A percentile compares a stretch with the other conserved stretches of the same genome.
Conservation (phyloP, 495 filamentous ascomycete genomes). For the Aspergillus funiculosus region DNA sequence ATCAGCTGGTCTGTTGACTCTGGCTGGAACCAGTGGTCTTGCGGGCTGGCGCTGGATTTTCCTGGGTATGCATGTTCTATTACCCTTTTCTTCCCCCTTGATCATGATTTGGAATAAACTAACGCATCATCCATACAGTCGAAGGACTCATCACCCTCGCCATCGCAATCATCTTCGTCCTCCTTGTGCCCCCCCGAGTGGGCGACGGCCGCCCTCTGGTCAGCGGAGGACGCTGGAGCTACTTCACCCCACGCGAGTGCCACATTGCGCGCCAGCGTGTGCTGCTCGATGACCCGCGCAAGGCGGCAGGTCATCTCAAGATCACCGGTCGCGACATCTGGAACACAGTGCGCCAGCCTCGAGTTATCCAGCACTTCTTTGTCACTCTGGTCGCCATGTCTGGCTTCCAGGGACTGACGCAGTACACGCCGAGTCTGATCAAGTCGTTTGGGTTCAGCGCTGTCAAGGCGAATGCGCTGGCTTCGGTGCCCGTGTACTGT, state of each 20-base stretch:
- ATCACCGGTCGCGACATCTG: slow-evolving; percentile 40
- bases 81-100: background rate
- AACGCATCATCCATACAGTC: slow-evolving; percentile 23
- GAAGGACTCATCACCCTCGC: slow-evolving; percentile 49
- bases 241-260: slow-evolving; percentile 40
- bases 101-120: background rate
- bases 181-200: slow-evolving; percentile 40
- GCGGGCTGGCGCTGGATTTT: slow-evolving; percentile 62
- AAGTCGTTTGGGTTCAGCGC: slow-evolving; percentile 41
- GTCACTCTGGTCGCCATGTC: slow-evolving; percentile 45
- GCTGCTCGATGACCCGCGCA: slow-evolving; percentile 40
- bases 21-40: slow-evolving; percentile 44
- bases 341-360: slow-evolving; percentile 34
- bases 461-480: slow-evolving; percentile 45
- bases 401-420: slow-evolving; percentile 38
- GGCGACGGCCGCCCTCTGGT: slow-evolving; percentile 41
- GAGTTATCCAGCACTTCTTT: slow-evolving; percentile 33
- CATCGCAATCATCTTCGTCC: slow-evolving; percentile 45
- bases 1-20: slow-evolving; percentile 45
- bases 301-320: slow-evolving; percentile 35
- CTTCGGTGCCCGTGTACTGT: slow-evolving; percentile 46
- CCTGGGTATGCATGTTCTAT: slow-evolving; percentile 27
- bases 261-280: slow-evolving; percentile 40
- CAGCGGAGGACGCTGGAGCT: slow-evolving; percentile 35
- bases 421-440: slow-evolving; percentile 38